Conservation (phyloP, 2,329 filamentous ascomycete genomes). For the Clarireedia sp. region DNA sequence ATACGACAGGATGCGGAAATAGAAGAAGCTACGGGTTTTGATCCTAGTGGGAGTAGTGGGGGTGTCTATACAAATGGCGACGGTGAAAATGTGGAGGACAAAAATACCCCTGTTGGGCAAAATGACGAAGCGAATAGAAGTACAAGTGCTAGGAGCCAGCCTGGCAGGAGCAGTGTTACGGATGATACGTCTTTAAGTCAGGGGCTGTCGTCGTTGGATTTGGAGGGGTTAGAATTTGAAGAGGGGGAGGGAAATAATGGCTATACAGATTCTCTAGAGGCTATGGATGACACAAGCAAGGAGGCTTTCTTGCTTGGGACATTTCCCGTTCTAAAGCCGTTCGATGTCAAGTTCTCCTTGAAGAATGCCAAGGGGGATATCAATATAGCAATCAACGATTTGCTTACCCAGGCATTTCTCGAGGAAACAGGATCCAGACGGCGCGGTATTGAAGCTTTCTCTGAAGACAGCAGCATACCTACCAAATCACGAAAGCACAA, state of each 20-base stretch:
- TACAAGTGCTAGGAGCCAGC: slow-evolving; percentile 17
- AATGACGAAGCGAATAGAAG: slow-evolving; percentile 17
- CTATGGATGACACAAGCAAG: slow-evolving; percentile 53
- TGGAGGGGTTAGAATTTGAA: slow-evolving; percentile 26
- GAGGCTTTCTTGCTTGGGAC: slow-evolving; percentile 55
- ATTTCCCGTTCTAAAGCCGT: slow-evolving; percentile 60
- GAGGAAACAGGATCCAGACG: slow-evolving; percentile 54
- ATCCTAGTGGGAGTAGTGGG: slow-evolving; percentile 63
- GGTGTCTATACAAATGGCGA: slow-evolving; percentile 10
- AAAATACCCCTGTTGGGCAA: slow-evolving; percentile 3
- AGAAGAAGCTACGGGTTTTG: slow-evolving; percentile 71
- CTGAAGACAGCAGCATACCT: slow-evolving; percentile 39
- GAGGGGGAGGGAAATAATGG: slow-evolving; percentile 38
- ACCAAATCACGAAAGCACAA: slow-evolving; percentile 31
- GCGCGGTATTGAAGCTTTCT: slow-evolving; percentile 80
- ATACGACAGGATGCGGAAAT: slow-evolving; percentile 55
- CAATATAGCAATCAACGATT: slow-evolving; percentile 64
- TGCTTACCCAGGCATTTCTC: slow-evolving; percentile 73
- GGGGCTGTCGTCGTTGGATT: slow-evolving; percentile 18
- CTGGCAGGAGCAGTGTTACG: slow-evolving; percentile 23
- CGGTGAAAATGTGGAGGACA: not conserved
- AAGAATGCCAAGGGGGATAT: slow-evolving; percentile 61
- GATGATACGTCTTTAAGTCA: slow-evolving; percentile 26
- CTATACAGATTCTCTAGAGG: slow-evolving; percentile 27
- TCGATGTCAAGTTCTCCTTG: slow-evolving; percentile 59